Evolutionary conservation across 169 alveolate species (phyloP), one percentile per base, ranked within the genome.

Genomic region (Plasmodium gallinaceum): DNA sequence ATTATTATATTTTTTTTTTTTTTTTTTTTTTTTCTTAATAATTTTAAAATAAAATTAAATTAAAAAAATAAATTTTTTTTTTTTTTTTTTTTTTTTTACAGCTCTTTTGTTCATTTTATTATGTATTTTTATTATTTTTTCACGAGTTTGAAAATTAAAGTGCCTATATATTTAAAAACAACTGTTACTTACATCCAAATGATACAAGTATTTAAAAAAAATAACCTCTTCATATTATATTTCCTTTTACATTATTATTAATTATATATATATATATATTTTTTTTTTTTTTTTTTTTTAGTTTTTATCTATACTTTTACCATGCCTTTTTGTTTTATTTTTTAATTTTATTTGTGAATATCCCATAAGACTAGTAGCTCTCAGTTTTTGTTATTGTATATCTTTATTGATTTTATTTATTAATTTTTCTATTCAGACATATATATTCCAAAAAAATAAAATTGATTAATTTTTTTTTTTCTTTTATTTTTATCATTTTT

Each of bases 71-170:
- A n/a, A n/a, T n/a, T 45, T 68, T 72, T 26, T 37, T 48, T 54
- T 57, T 88, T 24, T 87, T 37, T 71, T 24, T 46, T 42, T 18
- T 39, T 65, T 58, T 37, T 48, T 12, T 5, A 46, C 93, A 92
- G 94, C 88, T 89, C 90, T 14, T 8, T 75, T 65, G 92, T 93
- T 3, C 95, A 93, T 72, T 91, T 87, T 74, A 87, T 93, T 62
- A 93, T 93, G 95, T 93, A 93, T 93, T 42, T 83, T 51, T 93
- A 93, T 73, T 93, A 93, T 89, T 71, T 90, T 76, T 62, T 93
- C 46, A 43, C 88, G 57, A 68, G 88, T 39, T 60, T 64, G 51
- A 88, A 73, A 80, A 20, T 62, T 48, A 69, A 12, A 8, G 58
- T 88, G 24, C 88, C 90, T 2, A 64, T 74, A 46, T 85, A 24